A percentile compares a stretch with the other conserved stretches of the same genome.
Evolutionary conservation across 2,329 filamentous ascomycete genomes (phyloP).

Genomic region (Fusarium tjaetaba): DNA sequence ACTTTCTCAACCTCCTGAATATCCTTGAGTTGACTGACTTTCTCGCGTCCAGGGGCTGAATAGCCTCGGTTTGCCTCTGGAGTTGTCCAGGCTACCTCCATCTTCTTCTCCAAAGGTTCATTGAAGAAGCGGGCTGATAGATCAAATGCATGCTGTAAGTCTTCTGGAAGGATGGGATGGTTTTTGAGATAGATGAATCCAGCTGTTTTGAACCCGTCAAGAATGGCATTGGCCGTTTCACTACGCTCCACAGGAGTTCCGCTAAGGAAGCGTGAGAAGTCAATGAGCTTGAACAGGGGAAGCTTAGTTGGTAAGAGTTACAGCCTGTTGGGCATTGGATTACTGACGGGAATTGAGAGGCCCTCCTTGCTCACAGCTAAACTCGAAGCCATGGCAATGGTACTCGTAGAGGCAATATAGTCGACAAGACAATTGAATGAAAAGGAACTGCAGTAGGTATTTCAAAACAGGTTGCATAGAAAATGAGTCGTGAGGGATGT

Average conservation of each 20-base stretch:
- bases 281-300: constrained; percentile 40
- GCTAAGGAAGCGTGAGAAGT: constrained; percentile 78
- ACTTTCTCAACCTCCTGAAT: constrained; percentile 65
- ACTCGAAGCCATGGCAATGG: constrained; percentile 45
- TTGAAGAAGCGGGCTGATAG: constrained; percentile 77
- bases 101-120: constrained; percentile 70
- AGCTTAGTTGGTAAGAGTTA: neutral
- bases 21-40: constrained; percentile 69
- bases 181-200: constrained; percentile 92
- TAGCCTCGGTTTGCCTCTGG: constrained; percentile 80
- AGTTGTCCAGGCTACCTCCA: constrained; percentile 74
- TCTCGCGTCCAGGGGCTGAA: constrained; percentile 75
- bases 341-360: constrained; percentile 63
- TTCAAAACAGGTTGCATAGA: neutral
- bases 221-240: constrained; percentile 75
- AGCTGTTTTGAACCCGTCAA: constrained; percentile 82
- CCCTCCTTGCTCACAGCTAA: constrained; percentile 62
- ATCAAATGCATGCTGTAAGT: constrained; percentile 70
- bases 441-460: neutral
- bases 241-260: constrained; percentile 69
- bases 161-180: constrained; percentile 72
- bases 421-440: neutral
- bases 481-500: neutral
- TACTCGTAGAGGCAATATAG: neutral
- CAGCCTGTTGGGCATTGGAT: neutral